These are phyloP conservation scores for Colletotrichum gigasporum DNA, from an alignment of 2,329 filamentous ascomycete species.

Conservation along the genomic window DNA sequence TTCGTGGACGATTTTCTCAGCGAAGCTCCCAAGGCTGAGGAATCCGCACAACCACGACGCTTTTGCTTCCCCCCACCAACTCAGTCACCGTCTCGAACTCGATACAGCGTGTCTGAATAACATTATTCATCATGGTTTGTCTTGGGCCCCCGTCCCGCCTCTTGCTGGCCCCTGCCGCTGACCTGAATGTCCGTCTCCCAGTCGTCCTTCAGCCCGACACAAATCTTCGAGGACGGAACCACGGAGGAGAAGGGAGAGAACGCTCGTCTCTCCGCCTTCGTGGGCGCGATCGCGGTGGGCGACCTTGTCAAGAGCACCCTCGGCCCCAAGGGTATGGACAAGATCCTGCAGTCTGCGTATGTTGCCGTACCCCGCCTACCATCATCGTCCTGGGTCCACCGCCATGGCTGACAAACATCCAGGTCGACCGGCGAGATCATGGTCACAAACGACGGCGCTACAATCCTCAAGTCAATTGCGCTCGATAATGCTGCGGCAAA, in stretches of 20 bases:
- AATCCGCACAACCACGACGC: conserved; percentile 23
- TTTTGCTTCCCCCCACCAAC: conserved; percentile 14
- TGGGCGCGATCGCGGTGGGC: conserved; percentile 96
- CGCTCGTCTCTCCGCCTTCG: conserved; percentile 97
- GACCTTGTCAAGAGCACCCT: conserved; percentile 97
- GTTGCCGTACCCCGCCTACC: conserved; percentile 45
- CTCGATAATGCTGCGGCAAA: conserved; percentile 98
- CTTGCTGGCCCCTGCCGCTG: neutral
- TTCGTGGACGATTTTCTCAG: conserved; percentile 30
- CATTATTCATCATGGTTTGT: conserved; percentile 27
- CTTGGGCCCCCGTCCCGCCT: no score
- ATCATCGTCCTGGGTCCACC: conserved; percentile 13
- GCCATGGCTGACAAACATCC: conserved; percentile 31
- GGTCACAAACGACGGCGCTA: conserved; percentile 98
- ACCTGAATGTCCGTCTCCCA: conserved; percentile 35
- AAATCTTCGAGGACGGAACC: conserved; percentile 98
- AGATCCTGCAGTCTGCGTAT: conserved; percentile 94
- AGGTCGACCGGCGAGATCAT: conserved; percentile 96
- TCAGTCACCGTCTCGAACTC: conserved; percentile 17
- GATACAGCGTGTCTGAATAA: conserved; percentile 25
- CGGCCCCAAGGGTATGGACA: conserved; percentile 99
- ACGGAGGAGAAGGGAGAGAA: conserved; percentile 99
- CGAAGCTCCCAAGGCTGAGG: conserved; percentile 32
- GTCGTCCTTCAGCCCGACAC: conserved; percentile 84
- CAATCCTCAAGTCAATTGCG: conserved; percentile 97